These are phyloP conservation scores for Pseudoneurospora amorphoporcata DNA, from an alignment of 495 filamentous ascomycete genomes.

Conservation along the genomic window DNA sequence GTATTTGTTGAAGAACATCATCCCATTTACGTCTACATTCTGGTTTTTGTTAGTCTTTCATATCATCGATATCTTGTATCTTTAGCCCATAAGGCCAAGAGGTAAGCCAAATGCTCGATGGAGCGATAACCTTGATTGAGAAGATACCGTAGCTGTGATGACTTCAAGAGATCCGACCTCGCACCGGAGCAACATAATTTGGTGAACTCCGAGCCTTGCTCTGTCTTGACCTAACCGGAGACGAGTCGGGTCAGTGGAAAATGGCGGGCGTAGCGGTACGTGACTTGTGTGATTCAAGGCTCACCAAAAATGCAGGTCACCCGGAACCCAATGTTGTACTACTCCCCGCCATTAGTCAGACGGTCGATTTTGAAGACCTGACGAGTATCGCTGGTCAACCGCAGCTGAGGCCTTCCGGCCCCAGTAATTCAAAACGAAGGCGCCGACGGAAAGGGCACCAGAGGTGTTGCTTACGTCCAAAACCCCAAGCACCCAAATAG, in stretches of 20 bases:
- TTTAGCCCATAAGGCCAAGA: not conserved
- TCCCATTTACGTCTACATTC: not conserved
- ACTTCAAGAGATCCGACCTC: not conserved
- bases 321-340: not conserved
- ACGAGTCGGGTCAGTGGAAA: not conserved
- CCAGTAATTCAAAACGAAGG: not conserved
- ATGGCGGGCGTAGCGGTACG: not conserved
- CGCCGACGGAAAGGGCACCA: not conserved
- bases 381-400: not conserved
- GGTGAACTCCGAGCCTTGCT: not conserved
- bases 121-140: not conserved
- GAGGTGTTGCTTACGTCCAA: not conserved
- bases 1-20: not conserved
- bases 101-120: not conserved
- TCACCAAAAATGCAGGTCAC: not conserved
- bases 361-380: no score
- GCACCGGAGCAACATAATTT: not conserved
- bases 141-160: not conserved
- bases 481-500: not conserved
- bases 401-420: not conserved
- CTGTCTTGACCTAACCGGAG: not conserved
- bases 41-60: not conserved
- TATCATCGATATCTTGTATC: not conserved
- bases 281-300: not conserved
- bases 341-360: no score